These are phyloP conservation scores for Mycena alexandri DNA, from an alignment of 768 basidiomycete genomes.

Conservation along the genomic window DNA sequence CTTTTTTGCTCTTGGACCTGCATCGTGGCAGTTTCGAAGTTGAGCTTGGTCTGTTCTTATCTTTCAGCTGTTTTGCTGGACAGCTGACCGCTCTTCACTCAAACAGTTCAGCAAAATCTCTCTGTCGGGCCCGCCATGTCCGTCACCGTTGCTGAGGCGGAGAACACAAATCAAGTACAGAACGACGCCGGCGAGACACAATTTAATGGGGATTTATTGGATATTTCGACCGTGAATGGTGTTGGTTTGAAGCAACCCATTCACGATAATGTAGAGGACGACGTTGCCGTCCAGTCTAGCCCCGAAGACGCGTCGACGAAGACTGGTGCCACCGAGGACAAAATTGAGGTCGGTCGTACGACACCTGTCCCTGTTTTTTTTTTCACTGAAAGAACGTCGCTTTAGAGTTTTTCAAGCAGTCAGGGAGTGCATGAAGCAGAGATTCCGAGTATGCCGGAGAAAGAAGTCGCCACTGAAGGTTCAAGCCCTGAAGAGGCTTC, in stretches of 20 bases:
- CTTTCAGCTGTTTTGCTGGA: neutral
- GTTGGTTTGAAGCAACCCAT: constrained; percentile 1
- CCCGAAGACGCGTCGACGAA: constrained; percentile 22
- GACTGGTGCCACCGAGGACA: constrained; percentile 9
- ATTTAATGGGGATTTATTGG: constrained; percentile 13
- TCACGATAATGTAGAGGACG: neutral
- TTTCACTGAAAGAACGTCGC: neutral
- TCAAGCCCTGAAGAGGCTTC: neutral
- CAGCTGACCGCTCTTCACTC: constrained; percentile 24
- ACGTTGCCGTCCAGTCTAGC: neutral
- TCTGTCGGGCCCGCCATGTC: constrained; percentile 18
- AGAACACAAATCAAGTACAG: neutral
- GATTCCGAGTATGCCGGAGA: neutral
- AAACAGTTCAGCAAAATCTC: neutral
- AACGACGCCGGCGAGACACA: constrained; percentile 11
- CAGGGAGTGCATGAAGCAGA: neutral
- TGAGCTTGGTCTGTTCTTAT: constrained; percentile 15
- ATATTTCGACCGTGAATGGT: constrained; percentile 1
- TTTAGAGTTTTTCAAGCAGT: constrained; percentile 15
- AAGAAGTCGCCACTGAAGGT: neutral
- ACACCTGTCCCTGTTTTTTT: neutral
- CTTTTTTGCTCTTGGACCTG: neutral
- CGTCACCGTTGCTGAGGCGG: constrained; percentile 14
- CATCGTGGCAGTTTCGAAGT: constrained; percentile 13
- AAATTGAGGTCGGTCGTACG: constrained; percentile 27